These are phyloP conservation scores for Barbarea vulgaris DNA, from an alignment of 345 rosid genomes.

Conservation along the genomic window DNA sequence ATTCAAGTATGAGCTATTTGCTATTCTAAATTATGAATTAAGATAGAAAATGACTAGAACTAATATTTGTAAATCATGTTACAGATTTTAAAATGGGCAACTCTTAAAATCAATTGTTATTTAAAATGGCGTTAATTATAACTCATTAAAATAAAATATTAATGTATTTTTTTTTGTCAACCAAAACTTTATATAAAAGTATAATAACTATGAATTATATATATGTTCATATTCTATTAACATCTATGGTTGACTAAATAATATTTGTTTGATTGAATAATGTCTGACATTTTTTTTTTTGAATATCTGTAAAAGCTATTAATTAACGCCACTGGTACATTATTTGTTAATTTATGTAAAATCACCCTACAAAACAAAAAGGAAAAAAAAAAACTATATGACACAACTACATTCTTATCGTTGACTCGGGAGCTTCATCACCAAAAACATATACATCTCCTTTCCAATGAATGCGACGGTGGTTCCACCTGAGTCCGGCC, in stretches of 20 bases:
- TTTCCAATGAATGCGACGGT: slow-evolving; percentile 27
- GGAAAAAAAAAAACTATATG: neutral
- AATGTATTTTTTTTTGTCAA: neutral
- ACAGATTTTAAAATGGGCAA: neutral
- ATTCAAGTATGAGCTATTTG: neutral
- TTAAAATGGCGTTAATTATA: too few relatives aligned
- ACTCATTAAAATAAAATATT: neutral
- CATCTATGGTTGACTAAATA: slow-evolving; percentile 1
- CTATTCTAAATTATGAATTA: too few relatives aligned
- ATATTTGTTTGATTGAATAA: neutral
- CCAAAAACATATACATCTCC: slow-evolving; percentile 15
- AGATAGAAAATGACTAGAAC: too few relatives aligned
- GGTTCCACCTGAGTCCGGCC: slow-evolving; percentile 24
- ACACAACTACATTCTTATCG: slow-evolving; percentile 22
- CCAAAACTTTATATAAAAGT: neutral
- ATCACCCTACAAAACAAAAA: neutral
- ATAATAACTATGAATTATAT: neutral
- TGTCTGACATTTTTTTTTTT: neutral
- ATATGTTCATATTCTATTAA: neutral
- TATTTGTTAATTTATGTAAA: slow-evolving; percentile 1
- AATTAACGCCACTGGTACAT: slow-evolving; percentile 19
- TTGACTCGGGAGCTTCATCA: slow-evolving; percentile 29
- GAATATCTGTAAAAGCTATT: neutral
- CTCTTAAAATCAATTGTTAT: neutral
- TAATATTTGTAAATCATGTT: too few relatives aligned